Evolutionary conservation across 2,329 filamentous ascomycete genomes (phyloP), one percentile per base, ranked within the genome.

Genomic region (Neospermospora avenae): DNA sequence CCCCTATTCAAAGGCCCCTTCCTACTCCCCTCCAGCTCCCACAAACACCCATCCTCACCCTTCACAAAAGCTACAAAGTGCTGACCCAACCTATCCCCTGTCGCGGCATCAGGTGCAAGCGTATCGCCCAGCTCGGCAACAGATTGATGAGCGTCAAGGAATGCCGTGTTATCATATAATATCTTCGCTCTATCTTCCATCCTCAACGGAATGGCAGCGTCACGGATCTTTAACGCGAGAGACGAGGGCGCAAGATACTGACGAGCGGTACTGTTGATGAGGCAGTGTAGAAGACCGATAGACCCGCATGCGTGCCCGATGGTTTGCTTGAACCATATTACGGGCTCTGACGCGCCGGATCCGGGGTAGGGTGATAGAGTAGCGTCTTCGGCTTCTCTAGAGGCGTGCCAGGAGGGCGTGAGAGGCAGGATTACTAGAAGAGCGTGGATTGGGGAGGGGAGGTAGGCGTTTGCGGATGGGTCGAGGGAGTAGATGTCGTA

Each of bases 21-120:
- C 58, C 87, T 77, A 61, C 84, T 73, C 11, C 87, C 88, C 74
- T 90, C 87, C 73, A 91, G 73, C 72, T 90, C 87, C 83, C 86
- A 90, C 53, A 90, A 71, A 46, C 77, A 58, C 87, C 87, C 73
- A 89, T 85, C 55, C 76, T 76, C 80, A 1, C 41, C 55, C 78
- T 93, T 95, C 55, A 95, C 89, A 75, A 98, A 99, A 71, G 91
- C 95, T 49, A 98, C 93, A 73, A 96, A 98, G 78, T 99, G 95
- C 68, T 97, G 80, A 72, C 97, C 93, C n/a, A 96, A 81, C 65
- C 87, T 84, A 69, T 90, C 89, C n/a, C 48, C 68, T 2, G 57
- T 64, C 86, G 65, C 82, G 8, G 91, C 91, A 57, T 83, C 77
- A 0, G 95, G 93, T 1, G 93, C 90, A 41, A 18, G 28, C 22